Percentiles rank a stretch among this genome's conserved stretches.
Conservation (phyloP, 2,329 filamentous ascomycete genomes). For the Magnaporthiopsis incrustans region DNA sequence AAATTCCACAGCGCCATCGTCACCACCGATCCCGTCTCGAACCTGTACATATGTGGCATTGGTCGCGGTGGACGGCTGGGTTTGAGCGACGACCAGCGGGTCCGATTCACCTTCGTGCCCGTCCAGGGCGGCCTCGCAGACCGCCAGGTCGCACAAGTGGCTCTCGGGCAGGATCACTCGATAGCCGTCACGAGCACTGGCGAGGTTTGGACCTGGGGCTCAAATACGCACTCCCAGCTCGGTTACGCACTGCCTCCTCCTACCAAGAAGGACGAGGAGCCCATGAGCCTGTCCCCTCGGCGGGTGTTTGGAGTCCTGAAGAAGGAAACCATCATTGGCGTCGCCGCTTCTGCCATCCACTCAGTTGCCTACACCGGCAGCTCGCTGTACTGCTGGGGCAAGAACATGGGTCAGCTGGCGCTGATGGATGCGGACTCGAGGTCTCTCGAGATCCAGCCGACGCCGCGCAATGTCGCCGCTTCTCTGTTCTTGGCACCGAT, state of each 20-base stretch:
- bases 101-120: slow-evolving; percentile 76
- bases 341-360: slow-evolving; percentile 84
- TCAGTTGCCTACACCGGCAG: slow-evolving; percentile 79
- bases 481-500: slow-evolving; percentile 71
- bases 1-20: slow-evolving; percentile 88
- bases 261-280: slow-evolving; percentile 66
- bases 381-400: slow-evolving; percentile 87
- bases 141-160: slow-evolving; percentile 67
- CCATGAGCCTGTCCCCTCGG: slow-evolving; percentile 70
- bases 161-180: slow-evolving; percentile 85
- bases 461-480: slow-evolving; percentile 79
- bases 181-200: slow-evolving; percentile 78
- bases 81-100: slow-evolving; percentile 73
- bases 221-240: slow-evolving; percentile 76
- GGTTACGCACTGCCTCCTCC: slow-evolving; percentile 70
- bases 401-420: slow-evolving; percentile 88
- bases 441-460: slow-evolving; percentile 74
- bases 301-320: slow-evolving; percentile 91
- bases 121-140: slow-evolving; percentile 70
- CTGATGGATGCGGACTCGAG: slow-evolving; percentile 92
- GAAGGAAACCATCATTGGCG: slow-evolving; percentile 70
- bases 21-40: slow-evolving; percentile 79
- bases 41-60: slow-evolving; percentile 88
- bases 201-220: slow-evolving; percentile 93
- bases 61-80: slow-evolving; percentile 85